phyloP scores from a whole-genome alignment of 148 eudicot species.

The Fagopyrum tataricum region DNA sequence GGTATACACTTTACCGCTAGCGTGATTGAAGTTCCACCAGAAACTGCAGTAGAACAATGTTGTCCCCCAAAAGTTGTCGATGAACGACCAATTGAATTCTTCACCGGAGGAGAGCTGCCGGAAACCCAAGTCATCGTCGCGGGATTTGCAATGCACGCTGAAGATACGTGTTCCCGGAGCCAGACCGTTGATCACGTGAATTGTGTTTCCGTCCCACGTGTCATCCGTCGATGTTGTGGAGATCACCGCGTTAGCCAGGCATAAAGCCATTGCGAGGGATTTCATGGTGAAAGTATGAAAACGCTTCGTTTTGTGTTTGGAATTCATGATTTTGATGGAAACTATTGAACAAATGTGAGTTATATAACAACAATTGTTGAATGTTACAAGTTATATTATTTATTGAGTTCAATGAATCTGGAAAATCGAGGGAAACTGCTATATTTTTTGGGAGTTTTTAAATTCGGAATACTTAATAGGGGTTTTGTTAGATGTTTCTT shows the following conservation, averaged over 20 bases:
- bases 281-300: no score
- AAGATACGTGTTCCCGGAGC: background rate
- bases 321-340: no score
- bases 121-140: background rate
- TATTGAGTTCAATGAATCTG: no score
- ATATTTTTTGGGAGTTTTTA: no score
- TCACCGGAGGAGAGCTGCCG: background rate
- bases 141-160: background rate
- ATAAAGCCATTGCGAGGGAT: background rate
- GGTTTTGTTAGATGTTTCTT: no score
- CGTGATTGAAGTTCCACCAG: background rate
- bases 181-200: background rate
- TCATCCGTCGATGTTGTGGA: background rate
- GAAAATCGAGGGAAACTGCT: no score
- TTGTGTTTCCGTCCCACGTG: background rate
- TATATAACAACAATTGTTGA: no score
- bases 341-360: no score
- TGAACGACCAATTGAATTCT: background rate
- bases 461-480: no score
- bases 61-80: no score
- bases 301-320: no score
- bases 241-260: background rate
- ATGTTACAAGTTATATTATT: no score
- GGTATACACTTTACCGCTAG: background rate
- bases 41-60: background rate